Evolutionary conservation across 2,329 filamentous ascomycete genomes (phyloP), one percentile per base, ranked within the genome.

Genomic region (Xylaria multiplex): DNA sequence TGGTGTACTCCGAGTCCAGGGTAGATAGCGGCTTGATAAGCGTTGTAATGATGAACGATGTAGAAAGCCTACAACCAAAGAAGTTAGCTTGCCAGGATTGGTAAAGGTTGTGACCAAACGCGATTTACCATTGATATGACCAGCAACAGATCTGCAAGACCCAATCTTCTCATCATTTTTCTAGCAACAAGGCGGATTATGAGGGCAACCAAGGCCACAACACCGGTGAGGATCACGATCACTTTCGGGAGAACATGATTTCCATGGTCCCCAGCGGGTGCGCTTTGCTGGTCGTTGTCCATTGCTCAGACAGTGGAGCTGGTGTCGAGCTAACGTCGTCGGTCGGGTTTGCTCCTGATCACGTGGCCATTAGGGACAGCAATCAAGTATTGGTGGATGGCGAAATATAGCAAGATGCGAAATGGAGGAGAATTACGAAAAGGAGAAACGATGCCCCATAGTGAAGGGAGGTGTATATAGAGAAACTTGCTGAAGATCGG

Each of bases 1-100:
- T 69, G 60, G 35, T 69, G 67, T 14, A 69, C 64, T 3, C 64
- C 64, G 8, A 69, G 42, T 16, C 67, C 67, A 1, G 67, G 67
- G 8, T 69, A 69, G 7, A 69, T 65, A 5, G 64, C 48, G 3
- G 57, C 67, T 59, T 69, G 64, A 6, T 58, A 69, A 6, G 67
- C 64, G 22, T 69, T 69, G 22, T 64, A 67, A 54, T 67, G 61
- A 30, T 69, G 67, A 2, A 24, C 49, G 6, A 64, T 27, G 43
- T 59, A 69, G 24, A 69, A 69, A 19, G 2, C 57, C 66, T 69
- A 43, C 6, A 22, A 13, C 9, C 6, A 11, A 8, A 43, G 19
- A 35, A 22, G 54, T 63, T 35, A 63, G 61, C 19, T 48, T 30
- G 11, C 19, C 3, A n/a, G n/a, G 35, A 8, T 19, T 19, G 13